Base-by-base conservation (phyloP, 2,329 filamentous ascomycete species). In the Davidsoniella neocaledoniae region DNA sequence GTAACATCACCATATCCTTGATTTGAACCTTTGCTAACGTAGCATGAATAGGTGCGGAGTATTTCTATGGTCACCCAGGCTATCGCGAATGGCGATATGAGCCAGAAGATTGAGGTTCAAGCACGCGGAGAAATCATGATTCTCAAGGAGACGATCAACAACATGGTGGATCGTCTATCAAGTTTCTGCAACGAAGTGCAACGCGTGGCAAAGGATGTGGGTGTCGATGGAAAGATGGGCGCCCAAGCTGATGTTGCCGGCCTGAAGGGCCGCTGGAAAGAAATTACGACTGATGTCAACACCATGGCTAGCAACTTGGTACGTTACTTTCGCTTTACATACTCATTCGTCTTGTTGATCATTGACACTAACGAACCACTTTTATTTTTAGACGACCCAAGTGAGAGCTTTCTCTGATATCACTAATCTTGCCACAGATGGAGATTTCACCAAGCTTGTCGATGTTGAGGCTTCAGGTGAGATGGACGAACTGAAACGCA, bases 401-500 rank as follows among this genome's bases (percentile, higher is more conserved):
- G 91, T 98, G 59, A 83, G 91, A 58, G 91, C 91, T 37, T 98
- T 98, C 64, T 91, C 88, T 49, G 90, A 96, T 62, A 96, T 98
- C 59, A 95, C 90, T n/a, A 94, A 95, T 63, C 80, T 91, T 37
- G 91, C 91, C 25, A 95, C 90, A 53, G 88, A 94, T 62, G 91
- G 91, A 55, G 90, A 98, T 65, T 96, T 96, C 64, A 94, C 86
- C 21, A 94, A 95, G 63, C 79, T 93, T 52, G 90, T 98, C 63
- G 94, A 91, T 44, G 90, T 98, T 16, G 88, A 95, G 64, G 91
- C 91, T 17, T 95, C 90, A 10, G 91, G 91, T 55, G 91, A 98
- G 66, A 96, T 98, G 91, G 91, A 96, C 65, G 90, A 96, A 64
- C 73, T 98, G 58, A 98, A 98, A 68, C 81, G 88, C 59, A 96